Conservation (phyloP, 306 rosid species). For the Malus orientalis region DNA sequence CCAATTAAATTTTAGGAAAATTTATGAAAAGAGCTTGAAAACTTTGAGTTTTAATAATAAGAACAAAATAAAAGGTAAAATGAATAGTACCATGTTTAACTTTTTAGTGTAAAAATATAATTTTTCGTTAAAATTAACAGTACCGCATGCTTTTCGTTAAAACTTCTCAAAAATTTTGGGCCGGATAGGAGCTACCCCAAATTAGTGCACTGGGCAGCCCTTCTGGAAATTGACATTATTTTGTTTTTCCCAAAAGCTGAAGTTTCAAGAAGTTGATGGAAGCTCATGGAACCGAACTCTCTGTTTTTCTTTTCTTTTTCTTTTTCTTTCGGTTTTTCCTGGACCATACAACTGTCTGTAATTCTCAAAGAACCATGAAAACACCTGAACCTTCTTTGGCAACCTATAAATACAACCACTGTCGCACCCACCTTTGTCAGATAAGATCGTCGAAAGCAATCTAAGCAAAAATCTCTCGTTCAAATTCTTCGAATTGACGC, state of each 20-base stretch:
- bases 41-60: no score
- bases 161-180: no score
- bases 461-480: background rate
- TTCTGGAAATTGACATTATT: background rate
- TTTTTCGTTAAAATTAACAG: no score
- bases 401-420: background rate
- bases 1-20: no score
- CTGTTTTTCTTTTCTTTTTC: background rate
- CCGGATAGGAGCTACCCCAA: background rate
- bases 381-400: conserved; percentile 1
- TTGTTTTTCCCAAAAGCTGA: no score
- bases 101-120: no score
- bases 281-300: conserved; percentile 1
- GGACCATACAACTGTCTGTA: background rate
- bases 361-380: background rate
- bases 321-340: background rate
- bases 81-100: no score
- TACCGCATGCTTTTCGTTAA: no score
- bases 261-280: background rate
- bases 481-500: background rate
- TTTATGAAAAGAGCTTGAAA: no score
- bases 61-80: no score
- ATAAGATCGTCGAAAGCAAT: background rate
- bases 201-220: background rate
- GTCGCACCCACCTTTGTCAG: background rate